Evolutionary conservation across 495 filamentous ascomycete genomes (phyloP).

Genomic region (Talaromyces wortmannii): DNA sequence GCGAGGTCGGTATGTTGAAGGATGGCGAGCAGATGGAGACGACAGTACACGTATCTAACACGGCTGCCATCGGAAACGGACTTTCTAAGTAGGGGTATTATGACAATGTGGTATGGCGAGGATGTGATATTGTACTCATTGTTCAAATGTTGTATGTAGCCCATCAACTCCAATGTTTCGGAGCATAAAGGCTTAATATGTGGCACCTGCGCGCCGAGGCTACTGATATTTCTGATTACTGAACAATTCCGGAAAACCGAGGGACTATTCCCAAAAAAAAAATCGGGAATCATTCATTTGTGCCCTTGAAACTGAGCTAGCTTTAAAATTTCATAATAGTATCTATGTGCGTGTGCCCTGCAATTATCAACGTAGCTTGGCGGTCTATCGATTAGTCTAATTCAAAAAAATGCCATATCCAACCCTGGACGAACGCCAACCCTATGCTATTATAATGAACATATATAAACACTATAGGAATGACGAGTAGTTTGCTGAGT

Average conservation of each 20-base stretch:
- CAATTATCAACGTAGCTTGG: background rate
- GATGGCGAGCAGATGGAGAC: background rate
- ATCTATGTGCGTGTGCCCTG: background rate
- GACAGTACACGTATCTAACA: background rate
- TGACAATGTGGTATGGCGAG: background rate
- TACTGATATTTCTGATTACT: background rate
- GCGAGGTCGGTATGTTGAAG: slow-evolving; percentile 19
- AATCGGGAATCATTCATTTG: background rate
- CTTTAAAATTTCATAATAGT: background rate
- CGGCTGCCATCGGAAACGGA: background rate
- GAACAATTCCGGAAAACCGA: background rate
- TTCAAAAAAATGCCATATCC: background rate
- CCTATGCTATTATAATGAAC: background rate
- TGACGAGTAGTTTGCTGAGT: background rate
- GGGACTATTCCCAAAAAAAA: background rate
- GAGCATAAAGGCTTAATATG: background rate
- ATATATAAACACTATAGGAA: background rate
- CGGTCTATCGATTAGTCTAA: background rate
- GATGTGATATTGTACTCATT: background rate
- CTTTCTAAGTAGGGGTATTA: background rate
- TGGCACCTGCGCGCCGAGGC: background rate
- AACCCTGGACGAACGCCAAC: background rate
- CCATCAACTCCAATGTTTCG: background rate
- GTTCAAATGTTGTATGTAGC: background rate
- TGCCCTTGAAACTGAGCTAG: background rate